Base-by-base conservation (phyloP, 2,329 filamentous ascomycete genomes). In the Penicillium aurantiogriseum region DNA sequence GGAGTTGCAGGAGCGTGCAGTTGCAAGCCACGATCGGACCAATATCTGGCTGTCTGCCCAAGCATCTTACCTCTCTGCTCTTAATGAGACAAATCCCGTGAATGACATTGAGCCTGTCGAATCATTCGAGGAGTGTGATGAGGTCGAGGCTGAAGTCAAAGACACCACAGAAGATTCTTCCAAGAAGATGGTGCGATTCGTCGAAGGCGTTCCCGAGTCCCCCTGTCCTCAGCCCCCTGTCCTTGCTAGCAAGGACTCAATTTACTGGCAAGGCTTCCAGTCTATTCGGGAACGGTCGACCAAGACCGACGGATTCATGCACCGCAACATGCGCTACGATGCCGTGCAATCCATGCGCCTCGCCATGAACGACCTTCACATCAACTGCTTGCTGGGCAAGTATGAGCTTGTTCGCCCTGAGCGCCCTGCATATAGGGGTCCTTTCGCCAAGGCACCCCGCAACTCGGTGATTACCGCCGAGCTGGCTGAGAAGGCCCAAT, bases 251-350 rank as follows among this genome's bases (percentile, higher is more conserved):
- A 87, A 84, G 69, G 90, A 94, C 68, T 88, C 88, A 4, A 89
- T 92, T 5, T 97, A 96, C 75, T 93, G 92, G 77, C 88, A 90
- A 60, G 91, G 91, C 10, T 97, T 96, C 73, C 87, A 91, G 65
- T 86, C 88, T 69, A 83, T 90, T 64, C 79, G 87, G 45, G 83
- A 89, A 57, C 84, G 85, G 33, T 85, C 85, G 15, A 85, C 85
- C 56, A 80, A 81, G 52, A 79, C 81, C 19, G 94, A 97, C 73
- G 86, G 88, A 10, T 96, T 96, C 71, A 84, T 96, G 54, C 90
- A 96, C 73, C 88, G 91, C 42, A 86, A 91, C 56, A 84, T 90
- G 25, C 88, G 94, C 48, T 95, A 93, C 58, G 93, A 97, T 72
- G 91, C 91, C 25, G 81, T 97, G 47, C 93, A 97, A 71, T 85